Conservation (phyloP, 2,329 filamentous ascomycete species). For the Simplicillium aogashimaense region DNA sequence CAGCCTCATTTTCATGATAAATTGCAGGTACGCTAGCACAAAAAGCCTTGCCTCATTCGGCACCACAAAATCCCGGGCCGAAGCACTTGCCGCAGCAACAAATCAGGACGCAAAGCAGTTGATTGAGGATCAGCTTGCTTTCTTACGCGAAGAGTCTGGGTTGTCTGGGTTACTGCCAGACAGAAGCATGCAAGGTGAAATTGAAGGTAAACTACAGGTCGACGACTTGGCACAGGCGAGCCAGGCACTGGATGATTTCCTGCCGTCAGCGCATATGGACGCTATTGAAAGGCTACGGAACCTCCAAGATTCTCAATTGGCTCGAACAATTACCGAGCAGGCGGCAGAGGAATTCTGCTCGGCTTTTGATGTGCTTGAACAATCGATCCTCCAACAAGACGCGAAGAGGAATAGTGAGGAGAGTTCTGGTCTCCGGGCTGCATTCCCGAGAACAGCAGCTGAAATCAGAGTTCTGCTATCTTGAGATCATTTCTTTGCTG, state of each 20-base stretch:
- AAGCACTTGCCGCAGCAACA: conserved; percentile 47
- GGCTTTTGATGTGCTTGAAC: conserved; percentile 62
- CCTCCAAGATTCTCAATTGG: conserved; percentile 62
- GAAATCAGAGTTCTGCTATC: conserved; percentile 52
- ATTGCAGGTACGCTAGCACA: conserved; percentile 55
- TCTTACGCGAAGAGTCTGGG: conserved; percentile 67
- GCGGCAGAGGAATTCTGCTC: conserved; percentile 76
- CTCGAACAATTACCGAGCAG: conserved; percentile 68
- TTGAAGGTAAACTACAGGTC: conserved; percentile 36
- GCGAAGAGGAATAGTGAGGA: conserved; percentile 15
- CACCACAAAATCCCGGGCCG: conserved; percentile 50
- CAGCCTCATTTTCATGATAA: conserved; percentile 60
- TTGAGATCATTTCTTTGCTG: conserved; percentile 14
- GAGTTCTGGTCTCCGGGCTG: conserved; percentile 15
- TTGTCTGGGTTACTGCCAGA: conserved; percentile 52
- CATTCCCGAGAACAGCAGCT: conserved; percentile 49
- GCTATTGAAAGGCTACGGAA: conserved; percentile 71
- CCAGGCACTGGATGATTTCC: conserved; percentile 76
- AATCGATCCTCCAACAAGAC: conserved; percentile 34
- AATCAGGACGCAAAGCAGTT: conserved; percentile 46
- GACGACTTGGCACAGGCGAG: conserved; percentile 54
- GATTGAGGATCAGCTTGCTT: conserved; percentile 57
- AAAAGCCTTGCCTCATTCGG: conserved; percentile 46
- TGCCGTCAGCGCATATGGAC: conserved; percentile 89
- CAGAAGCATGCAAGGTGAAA: conserved; percentile 28